Percentiles rank a stretch among this genome's conserved stretches.
Evolutionary conservation across 257 asterid genomes (phyloP).

Genomic region (Plantago elongata): DNA sequence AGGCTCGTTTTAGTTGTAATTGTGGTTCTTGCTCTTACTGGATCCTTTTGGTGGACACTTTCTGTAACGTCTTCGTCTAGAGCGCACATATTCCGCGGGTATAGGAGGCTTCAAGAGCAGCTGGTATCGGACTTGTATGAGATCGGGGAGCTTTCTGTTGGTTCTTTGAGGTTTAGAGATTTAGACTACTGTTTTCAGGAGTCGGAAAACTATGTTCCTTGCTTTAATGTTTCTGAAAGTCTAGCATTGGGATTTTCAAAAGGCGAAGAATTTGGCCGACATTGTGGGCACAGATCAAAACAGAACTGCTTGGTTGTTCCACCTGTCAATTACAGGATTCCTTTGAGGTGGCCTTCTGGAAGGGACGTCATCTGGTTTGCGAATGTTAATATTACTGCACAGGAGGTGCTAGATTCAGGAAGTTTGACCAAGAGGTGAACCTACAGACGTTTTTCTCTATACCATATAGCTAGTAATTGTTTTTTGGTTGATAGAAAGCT

Average conservation of each 20-base stretch:
- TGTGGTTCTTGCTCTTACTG: slow-evolving; percentile 74
- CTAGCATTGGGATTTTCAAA: slow-evolving; percentile 59
- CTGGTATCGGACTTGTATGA: slow-evolving; percentile 77
- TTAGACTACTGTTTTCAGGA: slow-evolving; percentile 76
- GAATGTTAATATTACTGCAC: slow-evolving; percentile 94
- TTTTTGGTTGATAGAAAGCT: neutral
- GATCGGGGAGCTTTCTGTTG: slow-evolving; percentile 76
- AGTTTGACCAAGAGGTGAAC: slow-evolving; percentile 88
- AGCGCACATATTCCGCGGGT: slow-evolving; percentile 70
- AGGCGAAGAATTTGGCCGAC: slow-evolving; percentile 70
- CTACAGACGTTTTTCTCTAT: slow-evolving; percentile 14
- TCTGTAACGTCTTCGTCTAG: slow-evolving; percentile 65
- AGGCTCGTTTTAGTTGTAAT: slow-evolving; percentile 64
- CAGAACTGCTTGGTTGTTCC: slow-evolving; percentile 85
- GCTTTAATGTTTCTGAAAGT: slow-evolving; percentile 81
- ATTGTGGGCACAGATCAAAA: slow-evolving; percentile 48
- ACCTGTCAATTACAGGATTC: slow-evolving; percentile 75
- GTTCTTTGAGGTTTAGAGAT: slow-evolving; percentile 57
- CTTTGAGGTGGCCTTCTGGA: slow-evolving; percentile 95
- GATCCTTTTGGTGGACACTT: slow-evolving; percentile 95
- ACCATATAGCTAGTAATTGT: no score
- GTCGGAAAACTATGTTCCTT: slow-evolving; percentile 79
- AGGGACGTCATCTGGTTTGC: slow-evolving; percentile 94
- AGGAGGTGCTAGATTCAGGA: slow-evolving; percentile 94
- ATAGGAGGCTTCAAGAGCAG: slow-evolving; percentile 83